Percentiles rank a stretch among this genome's conserved stretches.
phyloP scores from a whole-genome alignment of 495 filamentous ascomycete species.

The Annulohypoxylon maeteangense region DNA sequence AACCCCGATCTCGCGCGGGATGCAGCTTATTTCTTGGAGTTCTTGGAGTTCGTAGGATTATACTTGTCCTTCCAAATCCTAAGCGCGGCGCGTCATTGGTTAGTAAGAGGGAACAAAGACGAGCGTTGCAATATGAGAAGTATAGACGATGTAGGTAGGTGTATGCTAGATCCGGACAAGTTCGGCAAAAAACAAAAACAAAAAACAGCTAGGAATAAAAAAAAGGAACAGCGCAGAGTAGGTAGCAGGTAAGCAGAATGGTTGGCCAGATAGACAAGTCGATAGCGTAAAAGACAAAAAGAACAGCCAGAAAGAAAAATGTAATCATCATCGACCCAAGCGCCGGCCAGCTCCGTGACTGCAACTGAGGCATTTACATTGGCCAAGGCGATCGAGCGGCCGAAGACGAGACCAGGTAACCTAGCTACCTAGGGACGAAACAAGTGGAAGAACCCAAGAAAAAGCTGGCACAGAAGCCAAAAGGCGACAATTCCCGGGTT shows the following conservation, averaged over 20 bases:
- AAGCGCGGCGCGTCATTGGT: constrained; percentile 39
- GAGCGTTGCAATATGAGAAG: constrained; percentile 26
- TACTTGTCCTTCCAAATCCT: constrained; percentile 99
- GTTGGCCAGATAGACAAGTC: not conserved
- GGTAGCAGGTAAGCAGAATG: constrained; percentile 18
- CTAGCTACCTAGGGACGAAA: not conserved
- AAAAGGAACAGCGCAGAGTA: constrained; percentile 24
- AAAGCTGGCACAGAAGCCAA: constrained; percentile 23
- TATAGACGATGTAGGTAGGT: constrained; percentile 20
- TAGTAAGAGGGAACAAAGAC: constrained; percentile 33
- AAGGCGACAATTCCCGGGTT: constrained; percentile 42
- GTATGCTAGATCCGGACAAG: constrained; percentile 34
- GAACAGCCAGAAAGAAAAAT: constrained; percentile 5
- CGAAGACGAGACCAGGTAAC: not conserved
- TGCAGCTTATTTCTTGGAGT: constrained; percentile 32
- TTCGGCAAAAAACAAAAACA: constrained; percentile 38
- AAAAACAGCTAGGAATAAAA: not conserved
- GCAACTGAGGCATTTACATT: constrained; percentile 45
- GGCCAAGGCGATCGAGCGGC: constrained; percentile 21
- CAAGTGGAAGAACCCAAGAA: constrained; percentile 5
- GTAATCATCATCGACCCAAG: constrained; percentile 28
- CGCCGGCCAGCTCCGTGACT: constrained; percentile 28
- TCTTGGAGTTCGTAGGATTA: constrained; percentile 67
- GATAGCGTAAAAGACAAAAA: constrained; percentile 26
- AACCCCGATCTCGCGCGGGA: not conserved